Percentiles rank a stretch among this genome's conserved stretches.
Evolutionary conservation across 495 filamentous ascomycete genomes (phyloP).

Genomic region (Hypoxylon fragiforme): DNA sequence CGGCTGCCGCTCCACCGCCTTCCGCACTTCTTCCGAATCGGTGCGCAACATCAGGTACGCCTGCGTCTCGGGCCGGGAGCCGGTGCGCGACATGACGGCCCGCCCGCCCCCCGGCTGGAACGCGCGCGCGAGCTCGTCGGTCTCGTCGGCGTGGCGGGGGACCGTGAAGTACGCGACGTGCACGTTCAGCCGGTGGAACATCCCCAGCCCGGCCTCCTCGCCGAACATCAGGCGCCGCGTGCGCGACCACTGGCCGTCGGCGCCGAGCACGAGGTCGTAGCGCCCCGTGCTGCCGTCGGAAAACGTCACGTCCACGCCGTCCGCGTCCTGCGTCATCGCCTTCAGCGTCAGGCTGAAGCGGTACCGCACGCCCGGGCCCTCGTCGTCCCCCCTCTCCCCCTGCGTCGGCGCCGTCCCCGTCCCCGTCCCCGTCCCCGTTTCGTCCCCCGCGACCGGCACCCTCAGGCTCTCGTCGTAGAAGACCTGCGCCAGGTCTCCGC

Average conservation of each 20-base stretch:
- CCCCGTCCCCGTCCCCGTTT: neutral
- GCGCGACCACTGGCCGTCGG: constrained; percentile 52
- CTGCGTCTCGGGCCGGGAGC: constrained; percentile 22
- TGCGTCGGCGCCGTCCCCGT: constrained; percentile 2
- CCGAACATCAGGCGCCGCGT: constrained; percentile 46
- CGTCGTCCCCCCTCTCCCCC: neutral
- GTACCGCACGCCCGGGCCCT: constrained; percentile 26
- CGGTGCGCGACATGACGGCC: constrained; percentile 6
- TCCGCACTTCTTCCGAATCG: constrained; percentile 25
- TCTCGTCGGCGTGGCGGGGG: neutral
- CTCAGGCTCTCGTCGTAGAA: constrained; percentile 50
- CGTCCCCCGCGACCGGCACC: constrained; percentile 36
- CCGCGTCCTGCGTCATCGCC: constrained; percentile 19
- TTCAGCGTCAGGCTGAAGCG: constrained; percentile 14
- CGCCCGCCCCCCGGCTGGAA: constrained; percentile 23
- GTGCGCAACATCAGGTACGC: constrained; percentile 28
- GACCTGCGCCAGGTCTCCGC: constrained; percentile 52
- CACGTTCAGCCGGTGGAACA: constrained; percentile 22
- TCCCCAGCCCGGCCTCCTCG: constrained; percentile 21
- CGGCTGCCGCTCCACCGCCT: constrained; percentile 7
- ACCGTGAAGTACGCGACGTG: constrained; percentile 24
- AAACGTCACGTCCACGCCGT: constrained; percentile 33
- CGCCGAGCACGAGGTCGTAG: constrained; percentile 55
- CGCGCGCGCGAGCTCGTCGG: constrained; percentile 26
- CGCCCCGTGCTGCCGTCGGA: constrained; percentile 36